Conservation (phyloP, 495 filamentous ascomycete genomes). For the Poronia punctata region DNA sequence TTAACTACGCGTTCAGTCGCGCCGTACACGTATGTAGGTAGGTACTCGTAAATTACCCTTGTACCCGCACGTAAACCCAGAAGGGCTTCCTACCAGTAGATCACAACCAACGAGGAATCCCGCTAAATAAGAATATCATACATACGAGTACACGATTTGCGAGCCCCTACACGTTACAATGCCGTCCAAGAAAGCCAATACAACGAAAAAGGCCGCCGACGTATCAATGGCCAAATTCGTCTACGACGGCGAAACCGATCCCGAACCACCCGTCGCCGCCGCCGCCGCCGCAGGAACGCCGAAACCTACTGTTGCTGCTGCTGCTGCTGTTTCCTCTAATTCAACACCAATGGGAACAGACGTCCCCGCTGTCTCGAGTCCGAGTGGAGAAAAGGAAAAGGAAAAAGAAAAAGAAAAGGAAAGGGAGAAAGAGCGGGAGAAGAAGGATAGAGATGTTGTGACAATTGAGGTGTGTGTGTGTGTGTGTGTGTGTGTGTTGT, state of each 20-base stretch:
- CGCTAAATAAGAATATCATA: too few relatives aligned
- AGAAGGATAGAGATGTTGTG: constrained; percentile 23
- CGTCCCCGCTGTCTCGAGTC: constrained; percentile 13
- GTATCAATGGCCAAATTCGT: constrained; percentile 37
- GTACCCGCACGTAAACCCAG: too few relatives aligned
- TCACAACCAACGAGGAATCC: too few relatives aligned
- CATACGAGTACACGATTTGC: too few relatives aligned
- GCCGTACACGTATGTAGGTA: too few relatives aligned
- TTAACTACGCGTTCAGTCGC: too few relatives aligned
- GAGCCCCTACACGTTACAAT: constrained; percentile 15
- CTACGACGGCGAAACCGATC: constrained; percentile 27
- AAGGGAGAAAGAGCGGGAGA: not conserved
- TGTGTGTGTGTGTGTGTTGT: not conserved
- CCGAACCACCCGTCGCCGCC: constrained; percentile 15
- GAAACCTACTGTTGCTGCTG: constrained; percentile 8
- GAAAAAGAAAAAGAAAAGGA: constrained; percentile 14
- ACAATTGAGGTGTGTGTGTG: constrained; percentile 35
- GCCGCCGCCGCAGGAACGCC: constrained; percentile 13
- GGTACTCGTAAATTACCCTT: too few relatives aligned
- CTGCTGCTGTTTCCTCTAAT: constrained; percentile 14
- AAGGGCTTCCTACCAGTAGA: too few relatives aligned
- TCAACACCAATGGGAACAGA: constrained; percentile 23
- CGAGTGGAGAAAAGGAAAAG: constrained; percentile 19
- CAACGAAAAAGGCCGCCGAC: constrained; percentile 22
- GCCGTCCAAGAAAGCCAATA: constrained; percentile 33